Conservation (phyloP, 495 filamentous ascomycete genomes). For the Hypoxylon cercidicola region DNA sequence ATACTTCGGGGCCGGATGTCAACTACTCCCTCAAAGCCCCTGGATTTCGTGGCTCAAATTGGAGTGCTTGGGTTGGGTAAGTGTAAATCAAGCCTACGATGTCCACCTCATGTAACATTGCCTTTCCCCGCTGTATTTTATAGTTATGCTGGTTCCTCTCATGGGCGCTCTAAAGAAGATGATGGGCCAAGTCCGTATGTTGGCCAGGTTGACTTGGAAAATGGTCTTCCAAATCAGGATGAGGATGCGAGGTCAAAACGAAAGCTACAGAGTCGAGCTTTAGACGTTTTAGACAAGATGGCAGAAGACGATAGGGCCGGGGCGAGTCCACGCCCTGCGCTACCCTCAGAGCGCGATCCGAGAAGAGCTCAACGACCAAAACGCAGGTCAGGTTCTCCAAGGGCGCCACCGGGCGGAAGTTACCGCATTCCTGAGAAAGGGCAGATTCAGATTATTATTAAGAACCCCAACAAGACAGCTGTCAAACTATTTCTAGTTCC, state of each 20-base stretch:
- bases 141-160: slow-evolving; percentile 77
- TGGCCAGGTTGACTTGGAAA: slow-evolving; percentile 90
- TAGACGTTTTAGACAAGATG: slow-evolving; percentile 42
- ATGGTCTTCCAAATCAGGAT: slow-evolving; percentile 67
- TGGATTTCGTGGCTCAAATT: slow-evolving; percentile 95
- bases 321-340: slow-evolving; percentile 39
- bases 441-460: slow-evolving; percentile 96
- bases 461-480: slow-evolving; percentile 95
- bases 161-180: slow-evolving; percentile 68
- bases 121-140: slow-evolving; percentile 98
- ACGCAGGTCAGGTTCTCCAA: slow-evolving; percentile 74
- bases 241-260: slow-evolving; percentile 56
- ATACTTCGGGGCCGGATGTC: slow-evolving; percentile 97
- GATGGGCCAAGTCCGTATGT: slow-evolving; percentile 97
- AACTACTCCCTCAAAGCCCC: slow-evolving; percentile 90
- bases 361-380: slow-evolving; percentile 61
- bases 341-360: slow-evolving; percentile 50
- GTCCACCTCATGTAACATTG: slow-evolving; percentile 90
- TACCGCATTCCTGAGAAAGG: slow-evolving; percentile 97
- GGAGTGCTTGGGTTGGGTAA: slow-evolving; percentile 91
- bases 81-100: slow-evolving; percentile 85
- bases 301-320: slow-evolving; percentile 44
- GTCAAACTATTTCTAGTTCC: slow-evolving; percentile 96
- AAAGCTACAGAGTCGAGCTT: slow-evolving; percentile 54
- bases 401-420: slow-evolving; percentile 80